These are phyloP conservation scores for Sporothrix euskadiensis DNA, from an alignment of 2,329 filamentous ascomycete genomes.

Conservation along the genomic window DNA sequence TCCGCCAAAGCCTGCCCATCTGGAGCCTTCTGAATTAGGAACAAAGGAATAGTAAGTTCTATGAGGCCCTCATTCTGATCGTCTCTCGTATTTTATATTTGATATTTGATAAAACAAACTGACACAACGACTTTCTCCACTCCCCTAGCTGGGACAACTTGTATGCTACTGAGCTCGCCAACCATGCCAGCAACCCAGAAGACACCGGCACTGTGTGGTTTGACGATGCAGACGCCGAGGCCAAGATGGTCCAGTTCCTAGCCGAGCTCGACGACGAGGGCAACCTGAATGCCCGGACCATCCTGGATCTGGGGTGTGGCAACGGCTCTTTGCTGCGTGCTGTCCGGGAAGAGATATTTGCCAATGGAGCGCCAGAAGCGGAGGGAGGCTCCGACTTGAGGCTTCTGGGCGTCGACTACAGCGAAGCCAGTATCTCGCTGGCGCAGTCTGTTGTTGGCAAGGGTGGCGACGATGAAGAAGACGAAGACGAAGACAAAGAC, in stretches of 20 bases:
- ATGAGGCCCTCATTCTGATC: background rate
- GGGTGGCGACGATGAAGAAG: conserved; percentile 33
- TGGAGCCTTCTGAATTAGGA: conserved; percentile 76
- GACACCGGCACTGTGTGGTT: conserved; percentile 96
- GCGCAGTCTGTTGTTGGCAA: conserved; percentile 62
- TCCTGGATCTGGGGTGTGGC: conserved; percentile 89
- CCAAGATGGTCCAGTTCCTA: conserved; percentile 73
- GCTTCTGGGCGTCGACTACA: conserved; percentile 90
- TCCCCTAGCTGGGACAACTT: conserved; percentile 69
- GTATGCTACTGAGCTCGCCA: conserved; percentile 69
- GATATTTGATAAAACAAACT: background rate
- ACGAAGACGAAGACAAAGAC: conserved; percentile 3
- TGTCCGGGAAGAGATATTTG: conserved; percentile 57
- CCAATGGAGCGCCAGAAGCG: conserved; percentile 63
- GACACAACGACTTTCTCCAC: background rate
- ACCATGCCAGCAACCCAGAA: conserved; percentile 68
- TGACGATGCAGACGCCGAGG: conserved; percentile 84
- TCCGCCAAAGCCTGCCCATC: conserved; percentile 57
- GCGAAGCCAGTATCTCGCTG: conserved; percentile 69
- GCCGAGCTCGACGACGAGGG: conserved; percentile 38
- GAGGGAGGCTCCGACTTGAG: conserved; percentile 62
- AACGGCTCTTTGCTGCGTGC: conserved; percentile 90
- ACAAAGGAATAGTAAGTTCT: conserved; percentile 82
- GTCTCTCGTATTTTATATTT: background rate
- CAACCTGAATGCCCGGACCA: conserved; percentile 46